Evolutionary conservation across 371 early-diverging fungal genomes (phyloP).

Genomic region (Choanephora cucurbitarum): DNA sequence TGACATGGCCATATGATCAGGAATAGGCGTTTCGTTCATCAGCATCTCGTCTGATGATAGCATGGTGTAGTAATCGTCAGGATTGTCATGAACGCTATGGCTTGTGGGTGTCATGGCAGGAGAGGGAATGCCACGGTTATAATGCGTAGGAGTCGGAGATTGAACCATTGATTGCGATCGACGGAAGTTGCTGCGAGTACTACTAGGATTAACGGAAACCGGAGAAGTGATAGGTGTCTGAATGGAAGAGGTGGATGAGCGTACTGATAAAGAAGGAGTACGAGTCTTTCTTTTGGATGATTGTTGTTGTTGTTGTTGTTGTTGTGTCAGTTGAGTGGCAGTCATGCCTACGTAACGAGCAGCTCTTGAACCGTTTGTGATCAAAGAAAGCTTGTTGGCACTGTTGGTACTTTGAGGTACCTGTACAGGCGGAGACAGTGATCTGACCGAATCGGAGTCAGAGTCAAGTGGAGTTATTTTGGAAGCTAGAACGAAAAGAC

Average conservation of each 20-base stretch:
- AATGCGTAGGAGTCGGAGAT: conserved; percentile 16
- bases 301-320: conserved; percentile 28
- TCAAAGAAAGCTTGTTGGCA: conserved; percentile 35
- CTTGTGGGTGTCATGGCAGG: conserved; percentile 44
- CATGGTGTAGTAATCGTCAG: conserved; percentile 23
- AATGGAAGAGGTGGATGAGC: conserved; percentile 13
- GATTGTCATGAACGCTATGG: conserved; percentile 30
- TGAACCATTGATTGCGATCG: conserved; percentile 17
- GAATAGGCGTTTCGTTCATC: conserved; percentile 41
- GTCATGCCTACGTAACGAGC: conserved; percentile 65
- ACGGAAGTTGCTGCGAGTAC: conserved; percentile 17
- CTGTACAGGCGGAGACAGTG: conserved; percentile 34
- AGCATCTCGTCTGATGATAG: conserved; percentile 25
- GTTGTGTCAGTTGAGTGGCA: conserved; percentile 57
- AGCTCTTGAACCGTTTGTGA: conserved; percentile 59
- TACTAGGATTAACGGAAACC: conserved; percentile 3
- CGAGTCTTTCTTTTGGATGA: conserved; percentile 21
- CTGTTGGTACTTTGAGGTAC: conserved; percentile 1
- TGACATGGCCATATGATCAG: conserved; percentile 32
- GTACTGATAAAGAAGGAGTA: conserved; percentile 10
- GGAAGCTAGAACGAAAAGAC: conserved; percentile 30
- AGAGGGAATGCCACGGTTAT: conserved; percentile 34
- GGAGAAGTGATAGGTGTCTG: conserved; percentile 26
- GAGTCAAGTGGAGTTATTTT: conserved; percentile 29
- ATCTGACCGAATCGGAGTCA: conserved; percentile 32